These are phyloP conservation scores for Blepharisma japonicum DNA, from an alignment of 73 alveolate genomes.

Conservation along the genomic window DNA sequence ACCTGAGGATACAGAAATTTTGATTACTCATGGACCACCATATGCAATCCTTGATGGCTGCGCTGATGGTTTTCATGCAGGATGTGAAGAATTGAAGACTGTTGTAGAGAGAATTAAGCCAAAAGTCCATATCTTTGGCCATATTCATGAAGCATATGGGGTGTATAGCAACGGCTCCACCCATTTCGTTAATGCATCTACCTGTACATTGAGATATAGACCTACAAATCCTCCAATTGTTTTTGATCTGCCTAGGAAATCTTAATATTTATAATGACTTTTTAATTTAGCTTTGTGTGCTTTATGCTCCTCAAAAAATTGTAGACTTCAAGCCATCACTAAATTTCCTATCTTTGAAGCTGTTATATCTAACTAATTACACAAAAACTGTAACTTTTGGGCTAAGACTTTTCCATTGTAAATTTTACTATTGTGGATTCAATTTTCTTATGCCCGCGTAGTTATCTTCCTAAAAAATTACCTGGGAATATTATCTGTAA, in stretches of 20 bases:
- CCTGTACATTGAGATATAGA: background rate
- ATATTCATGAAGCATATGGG: constrained; percentile 41
- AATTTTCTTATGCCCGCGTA: too few species aligned
- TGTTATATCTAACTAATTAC: too few species aligned
- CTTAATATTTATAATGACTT: background rate
- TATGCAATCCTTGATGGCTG: constrained; percentile 25
- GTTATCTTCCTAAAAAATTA: too few species aligned
- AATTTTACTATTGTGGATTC: too few species aligned
- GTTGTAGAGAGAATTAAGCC: constrained; percentile 31
- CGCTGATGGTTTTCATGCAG: constrained; percentile 20
- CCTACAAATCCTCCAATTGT: background rate
- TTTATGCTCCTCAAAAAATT: too few species aligned
- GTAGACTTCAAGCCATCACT: too few species aligned
- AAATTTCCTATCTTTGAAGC: too few species aligned
- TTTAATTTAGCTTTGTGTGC: too few species aligned
- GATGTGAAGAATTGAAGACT: constrained; percentile 27
- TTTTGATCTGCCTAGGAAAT: background rate
- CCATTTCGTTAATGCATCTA: constrained; percentile 31
- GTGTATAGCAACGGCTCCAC: background rate
- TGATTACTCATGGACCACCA: constrained; percentile 51
- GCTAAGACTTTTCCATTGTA: too few species aligned
- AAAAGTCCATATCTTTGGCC: constrained; percentile 34
- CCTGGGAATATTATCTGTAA: too few species aligned
- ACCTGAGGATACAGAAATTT: constrained; percentile 40
- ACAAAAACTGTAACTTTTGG: too few species aligned